Evolutionary conservation across 116 monocot species (phyloP).

Genomic region (Posidonia oceanica): DNA sequence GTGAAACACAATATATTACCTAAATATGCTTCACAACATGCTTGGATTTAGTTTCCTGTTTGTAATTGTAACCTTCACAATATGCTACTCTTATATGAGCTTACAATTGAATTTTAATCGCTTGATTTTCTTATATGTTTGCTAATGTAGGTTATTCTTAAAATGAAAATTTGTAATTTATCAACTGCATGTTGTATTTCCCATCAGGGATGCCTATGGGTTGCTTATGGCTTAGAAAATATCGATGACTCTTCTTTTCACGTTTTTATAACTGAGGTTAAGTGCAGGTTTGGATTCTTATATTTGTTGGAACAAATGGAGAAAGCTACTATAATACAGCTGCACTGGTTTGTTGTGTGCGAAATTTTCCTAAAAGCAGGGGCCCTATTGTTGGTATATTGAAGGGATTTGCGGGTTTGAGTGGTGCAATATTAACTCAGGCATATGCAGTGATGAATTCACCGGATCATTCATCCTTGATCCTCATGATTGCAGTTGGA

Average conservation of each 20-base stretch:
- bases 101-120: too few relatives aligned
- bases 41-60: too few relatives aligned
- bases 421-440: conserved; percentile 86
- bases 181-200: too few relatives aligned
- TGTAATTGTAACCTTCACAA: too few relatives aligned
- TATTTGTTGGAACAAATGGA: conserved; percentile 77
- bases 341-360: conserved; percentile 72
- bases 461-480: conserved; percentile 41
- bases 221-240: too few relatives aligned
- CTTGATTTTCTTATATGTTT: too few relatives aligned
- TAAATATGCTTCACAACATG: too few relatives aligned
- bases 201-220: too few relatives aligned
- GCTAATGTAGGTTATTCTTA: too few relatives aligned
- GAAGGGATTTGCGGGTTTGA: conserved; percentile 79
- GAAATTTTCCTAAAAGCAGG: conserved; percentile 77
- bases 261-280: background rate
- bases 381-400: conserved; percentile 76
- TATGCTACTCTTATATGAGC: too few relatives aligned
- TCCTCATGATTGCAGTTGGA: conserved; percentile 79
- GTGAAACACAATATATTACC: too few relatives aligned
- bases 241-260: background rate
- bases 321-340: conserved; percentile 94
- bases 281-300: conserved; percentile 77
- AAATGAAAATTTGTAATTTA: too few relatives aligned
- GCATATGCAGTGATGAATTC: conserved; percentile 51